These are phyloP conservation scores for Aspergillus cavernicola DNA, from an alignment of 495 filamentous ascomycete genomes.

Conservation along the genomic window DNA sequence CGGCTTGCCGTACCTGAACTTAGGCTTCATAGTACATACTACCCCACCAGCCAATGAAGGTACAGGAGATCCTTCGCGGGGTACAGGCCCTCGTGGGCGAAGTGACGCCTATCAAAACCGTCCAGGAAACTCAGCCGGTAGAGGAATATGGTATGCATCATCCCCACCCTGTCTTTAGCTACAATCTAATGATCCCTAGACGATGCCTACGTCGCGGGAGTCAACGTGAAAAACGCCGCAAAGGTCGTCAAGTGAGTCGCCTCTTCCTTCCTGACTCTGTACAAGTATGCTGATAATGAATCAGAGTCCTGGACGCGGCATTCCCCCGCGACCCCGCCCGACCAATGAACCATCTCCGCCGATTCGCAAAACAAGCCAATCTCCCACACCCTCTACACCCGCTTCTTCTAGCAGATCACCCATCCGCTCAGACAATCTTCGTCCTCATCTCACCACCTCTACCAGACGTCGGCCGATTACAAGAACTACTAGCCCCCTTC, in stretches of 20 bases:
- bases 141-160: conserved; percentile 39
- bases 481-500: conserved; percentile 34
- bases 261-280: not conserved
- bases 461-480: conserved; percentile 26
- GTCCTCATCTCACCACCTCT: conserved; percentile 37
- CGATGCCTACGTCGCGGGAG: conserved; percentile 42
- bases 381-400: conserved; percentile 52
- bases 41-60: conserved; percentile 24
- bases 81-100: conserved; percentile 31
- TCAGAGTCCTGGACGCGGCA: conserved; percentile 39
- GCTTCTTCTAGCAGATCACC: conserved; percentile 21
- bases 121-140: conserved; percentile 38
- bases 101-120: conserved; percentile 34
- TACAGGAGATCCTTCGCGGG: conserved; percentile 18
- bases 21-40: no score
- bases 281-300: not conserved
- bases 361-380: conserved; percentile 69
- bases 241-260: conserved; percentile 45
- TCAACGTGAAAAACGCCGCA: conserved; percentile 42
- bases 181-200: no score
- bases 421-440: conserved; percentile 31
- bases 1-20: no score
- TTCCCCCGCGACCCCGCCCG: conserved; percentile 55
- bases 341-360: conserved; percentile 73
- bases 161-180: no score